A percentile compares a stretch with the other conserved stretches of the same genome.
Conservation (phyloP, 768 basidiomycete genomes). For the Phanerodontia chrysosporium region DNA sequence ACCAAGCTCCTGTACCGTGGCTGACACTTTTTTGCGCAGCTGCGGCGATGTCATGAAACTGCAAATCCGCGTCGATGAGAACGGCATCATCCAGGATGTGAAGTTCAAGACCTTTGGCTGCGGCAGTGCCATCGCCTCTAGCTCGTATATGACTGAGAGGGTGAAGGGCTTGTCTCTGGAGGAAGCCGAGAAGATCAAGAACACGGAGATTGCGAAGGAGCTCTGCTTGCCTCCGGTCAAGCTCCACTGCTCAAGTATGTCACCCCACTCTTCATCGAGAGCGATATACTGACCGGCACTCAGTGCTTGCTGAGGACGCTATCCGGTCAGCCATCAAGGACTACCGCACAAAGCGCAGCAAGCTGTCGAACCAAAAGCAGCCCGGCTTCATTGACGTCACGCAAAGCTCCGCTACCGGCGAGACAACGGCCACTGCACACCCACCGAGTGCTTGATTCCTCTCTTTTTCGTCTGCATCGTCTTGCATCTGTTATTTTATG, state of each 20-base stretch:
- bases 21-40: slow-evolving; percentile 35
- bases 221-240: slow-evolving; percentile 94
- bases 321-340: slow-evolving; percentile 98
- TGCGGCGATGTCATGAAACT: slow-evolving; percentile 99
- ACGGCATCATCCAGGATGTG: slow-evolving; percentile 89
- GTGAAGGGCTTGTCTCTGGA: slow-evolving; percentile 93
- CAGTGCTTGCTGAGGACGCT: slow-evolving; percentile 96
- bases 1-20: background rate
- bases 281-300: slow-evolving; percentile 14
- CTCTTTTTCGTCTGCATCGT: background rate
- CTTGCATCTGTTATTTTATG: background rate
- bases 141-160: slow-evolving; percentile 98
- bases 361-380: slow-evolving; percentile 45
- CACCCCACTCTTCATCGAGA: too few species aligned
- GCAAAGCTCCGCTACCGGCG: slow-evolving; percentile 49
- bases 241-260: slow-evolving; percentile 87
- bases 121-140: slow-evolving; percentile 96
- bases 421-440: slow-evolving; percentile 50
- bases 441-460: slow-evolving; percentile 26
- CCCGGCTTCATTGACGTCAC: slow-evolving; percentile 69
- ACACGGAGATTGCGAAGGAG: slow-evolving; percentile 99
- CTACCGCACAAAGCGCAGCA: slow-evolving; percentile 81
- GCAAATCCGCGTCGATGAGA: slow-evolving; percentile 94
- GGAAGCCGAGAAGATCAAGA: slow-evolving; percentile 94
- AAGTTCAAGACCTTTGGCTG: slow-evolving; percentile 99